phyloP scores from a whole-genome alignment of 208 protist species.

The Trypanosoma boissoni region DNA sequence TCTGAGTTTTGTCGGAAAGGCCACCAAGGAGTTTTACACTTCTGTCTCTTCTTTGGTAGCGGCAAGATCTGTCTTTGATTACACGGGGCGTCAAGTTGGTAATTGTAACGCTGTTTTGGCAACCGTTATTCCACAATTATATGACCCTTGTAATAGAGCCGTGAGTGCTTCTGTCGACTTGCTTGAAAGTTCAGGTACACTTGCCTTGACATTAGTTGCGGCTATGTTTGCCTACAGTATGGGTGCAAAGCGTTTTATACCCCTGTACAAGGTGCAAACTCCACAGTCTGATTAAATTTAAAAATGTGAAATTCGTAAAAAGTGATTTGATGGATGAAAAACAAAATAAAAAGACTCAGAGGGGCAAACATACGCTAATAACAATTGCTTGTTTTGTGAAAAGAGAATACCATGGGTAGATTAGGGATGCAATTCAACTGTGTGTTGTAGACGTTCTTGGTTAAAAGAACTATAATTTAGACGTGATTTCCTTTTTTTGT shows the following conservation, averaged over 20 bases:
- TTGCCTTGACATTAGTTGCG: constrained; percentile 23
- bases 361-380: not conserved
- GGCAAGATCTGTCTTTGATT: constrained; percentile 6
- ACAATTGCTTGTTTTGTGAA: constrained; percentile 22
- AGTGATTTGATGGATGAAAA: no score
- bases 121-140: constrained; percentile 20
- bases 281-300: constrained; percentile 26
- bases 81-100: not conserved
- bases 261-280: constrained; percentile 25
- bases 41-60: constrained; percentile 1
- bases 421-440: no score
- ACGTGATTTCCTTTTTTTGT: no score
- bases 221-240: constrained; percentile 30
- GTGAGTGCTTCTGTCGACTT: constrained; percentile 4
- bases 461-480: no score
- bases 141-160: constrained; percentile 18
- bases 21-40: constrained; percentile 7
- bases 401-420: no score
- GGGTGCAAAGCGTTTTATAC: constrained; percentile 54
- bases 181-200: constrained; percentile 25
- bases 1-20: constrained; percentile 13
- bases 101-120: constrained; percentile 24
- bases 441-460: no score
- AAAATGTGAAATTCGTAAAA: no score
- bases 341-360: not conserved